Evolutionary conservation across 2,329 filamentous ascomycete species (phyloP).

Genomic region (Colletotrichum simmondsii): DNA sequence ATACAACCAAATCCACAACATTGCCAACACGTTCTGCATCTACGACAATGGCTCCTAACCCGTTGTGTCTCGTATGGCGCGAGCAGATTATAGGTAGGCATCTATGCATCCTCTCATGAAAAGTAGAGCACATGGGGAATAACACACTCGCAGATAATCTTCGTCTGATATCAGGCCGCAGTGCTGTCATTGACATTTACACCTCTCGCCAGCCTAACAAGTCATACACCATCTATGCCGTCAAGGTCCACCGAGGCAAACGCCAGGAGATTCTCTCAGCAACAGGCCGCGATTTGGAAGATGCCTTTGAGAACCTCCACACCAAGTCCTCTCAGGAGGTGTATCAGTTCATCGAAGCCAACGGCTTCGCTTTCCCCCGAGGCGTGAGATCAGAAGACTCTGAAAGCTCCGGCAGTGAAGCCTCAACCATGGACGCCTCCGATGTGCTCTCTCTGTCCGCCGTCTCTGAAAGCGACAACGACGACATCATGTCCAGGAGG

Average conservation of each 20-base stretch:
- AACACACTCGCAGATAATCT: conserved; percentile 21
- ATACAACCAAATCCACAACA: not conserved
- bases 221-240: conserved; percentile 70
- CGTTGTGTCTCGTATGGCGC: conserved; percentile 25
- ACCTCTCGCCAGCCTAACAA: conserved; percentile 28
- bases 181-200: conserved; percentile 26
- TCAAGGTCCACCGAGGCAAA: conserved; percentile 83
- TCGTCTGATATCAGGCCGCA: conserved; percentile 25
- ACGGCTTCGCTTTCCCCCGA: conserved; percentile 45
- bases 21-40: not conserved
- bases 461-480: conserved; percentile 20
- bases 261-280: conserved; percentile 59
- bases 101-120: not conserved
- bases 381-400: conserved; percentile 21
- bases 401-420: conserved; percentile 23
- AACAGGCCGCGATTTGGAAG: conserved; percentile 40
- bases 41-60: conserved; percentile 22
- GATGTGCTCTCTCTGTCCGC: conserved; percentile 22
- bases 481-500: not conserved
- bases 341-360: conserved; percentile 40
- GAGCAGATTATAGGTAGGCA: conserved; percentile 27
- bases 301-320: conserved; percentile 50
- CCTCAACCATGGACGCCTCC: conserved; percentile 20
- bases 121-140: not conserved
- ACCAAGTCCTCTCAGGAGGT: conserved; percentile 50